Conservation (phyloP, 2,329 filamentous ascomycete species). For the Phyllosticta capitalensis region DNA sequence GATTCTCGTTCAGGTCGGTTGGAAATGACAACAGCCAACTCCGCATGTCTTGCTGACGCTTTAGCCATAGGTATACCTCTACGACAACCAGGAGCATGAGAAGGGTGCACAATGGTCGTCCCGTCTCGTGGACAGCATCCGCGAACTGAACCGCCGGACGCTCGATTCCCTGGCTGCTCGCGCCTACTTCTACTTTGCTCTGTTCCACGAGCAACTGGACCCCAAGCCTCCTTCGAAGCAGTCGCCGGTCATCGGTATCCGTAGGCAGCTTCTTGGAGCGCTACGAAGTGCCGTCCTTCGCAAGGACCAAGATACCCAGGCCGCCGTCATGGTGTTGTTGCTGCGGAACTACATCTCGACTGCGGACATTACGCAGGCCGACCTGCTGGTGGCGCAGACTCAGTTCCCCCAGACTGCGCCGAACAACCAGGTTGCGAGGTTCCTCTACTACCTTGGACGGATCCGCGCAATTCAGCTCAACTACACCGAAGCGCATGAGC, state of each 20-base stretch:
- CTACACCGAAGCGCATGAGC: constrained; percentile 94
- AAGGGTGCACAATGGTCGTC: constrained; percentile 77
- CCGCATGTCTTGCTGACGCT: constrained; percentile 13
- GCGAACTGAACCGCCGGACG: constrained; percentile 83
- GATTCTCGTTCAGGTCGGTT: constrained; percentile 49
- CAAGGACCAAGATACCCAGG: constrained; percentile 96
- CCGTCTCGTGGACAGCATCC: constrained; percentile 73
- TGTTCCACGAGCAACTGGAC: constrained; percentile 86
- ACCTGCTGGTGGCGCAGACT: constrained; percentile 90
- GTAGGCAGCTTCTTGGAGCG: constrained; percentile 75
- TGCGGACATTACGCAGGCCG: constrained; percentile 93
- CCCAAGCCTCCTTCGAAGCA: constrained; percentile 82
- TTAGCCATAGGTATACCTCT: constrained; percentile 64
- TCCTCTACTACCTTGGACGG: constrained; percentile 92
- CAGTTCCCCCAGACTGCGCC: constrained; percentile 89
- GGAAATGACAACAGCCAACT: not conserved
- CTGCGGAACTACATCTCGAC: constrained; percentile 94
- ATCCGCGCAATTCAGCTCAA: constrained; percentile 93
- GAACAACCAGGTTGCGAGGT: constrained; percentile 96
- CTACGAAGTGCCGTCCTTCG: constrained; percentile 91
- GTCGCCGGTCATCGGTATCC: constrained; percentile 77
- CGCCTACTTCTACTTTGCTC: constrained; percentile 94
- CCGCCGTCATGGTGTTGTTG: constrained; percentile 86
- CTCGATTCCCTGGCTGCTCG: constrained; percentile 89
- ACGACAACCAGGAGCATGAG: constrained; percentile 73